Percentiles rank a stretch among this genome's conserved stretches.
These are phyloP conservation scores for Tillandsia fasciculata DNA, from an alignment of 176 grass and related monocot genomes.

Conservation along the genomic window DNA sequence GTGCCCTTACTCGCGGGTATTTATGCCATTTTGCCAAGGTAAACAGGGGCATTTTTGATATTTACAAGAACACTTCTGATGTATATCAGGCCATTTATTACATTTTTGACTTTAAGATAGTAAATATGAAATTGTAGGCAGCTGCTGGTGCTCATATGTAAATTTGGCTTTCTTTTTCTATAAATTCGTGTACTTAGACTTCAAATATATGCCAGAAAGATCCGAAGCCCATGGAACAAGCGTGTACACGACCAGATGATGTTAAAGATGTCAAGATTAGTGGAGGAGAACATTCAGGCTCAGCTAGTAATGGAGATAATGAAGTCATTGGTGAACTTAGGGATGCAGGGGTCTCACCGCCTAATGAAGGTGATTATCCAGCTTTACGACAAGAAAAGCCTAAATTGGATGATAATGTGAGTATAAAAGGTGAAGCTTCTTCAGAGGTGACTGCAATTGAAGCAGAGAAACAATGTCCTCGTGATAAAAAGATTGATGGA, in stretches of 20 bases:
- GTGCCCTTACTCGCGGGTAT: too few relatives aligned
- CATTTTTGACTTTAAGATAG: too few relatives aligned
- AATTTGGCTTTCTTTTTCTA: too few relatives aligned
- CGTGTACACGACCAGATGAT: slow-evolving; percentile 28
- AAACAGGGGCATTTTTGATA: too few relatives aligned
- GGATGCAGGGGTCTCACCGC: slow-evolving; percentile 16
- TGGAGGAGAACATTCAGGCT: slow-evolving; percentile 27
- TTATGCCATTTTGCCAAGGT: too few relatives aligned
- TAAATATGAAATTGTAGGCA: too few relatives aligned
- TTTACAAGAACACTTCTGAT: too few relatives aligned
- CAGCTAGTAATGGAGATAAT: slow-evolving; percentile 12
- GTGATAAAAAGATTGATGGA: slow-evolving; percentile 9
- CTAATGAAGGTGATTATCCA: slow-evolving; percentile 10
- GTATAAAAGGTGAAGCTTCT: background rate
- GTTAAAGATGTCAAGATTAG: slow-evolving; percentile 21
- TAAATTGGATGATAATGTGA: slow-evolving; percentile 1
- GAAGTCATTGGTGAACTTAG: slow-evolving; percentile 15
- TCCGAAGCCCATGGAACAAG: slow-evolving; percentile 17
- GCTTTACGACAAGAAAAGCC: slow-evolving; percentile 13
- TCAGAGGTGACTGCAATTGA: slow-evolving; percentile 12
- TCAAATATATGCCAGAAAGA: slow-evolving; percentile 36
- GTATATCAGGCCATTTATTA: too few relatives aligned
- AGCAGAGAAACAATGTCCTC: slow-evolving; percentile 23
- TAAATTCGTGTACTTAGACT: too few relatives aligned
- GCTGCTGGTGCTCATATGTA: too few relatives aligned